These are phyloP conservation scores for Coemansia aciculifera DNA, from an alignment of 192 early-diverging fungal species.

Conservation along the genomic window DNA sequence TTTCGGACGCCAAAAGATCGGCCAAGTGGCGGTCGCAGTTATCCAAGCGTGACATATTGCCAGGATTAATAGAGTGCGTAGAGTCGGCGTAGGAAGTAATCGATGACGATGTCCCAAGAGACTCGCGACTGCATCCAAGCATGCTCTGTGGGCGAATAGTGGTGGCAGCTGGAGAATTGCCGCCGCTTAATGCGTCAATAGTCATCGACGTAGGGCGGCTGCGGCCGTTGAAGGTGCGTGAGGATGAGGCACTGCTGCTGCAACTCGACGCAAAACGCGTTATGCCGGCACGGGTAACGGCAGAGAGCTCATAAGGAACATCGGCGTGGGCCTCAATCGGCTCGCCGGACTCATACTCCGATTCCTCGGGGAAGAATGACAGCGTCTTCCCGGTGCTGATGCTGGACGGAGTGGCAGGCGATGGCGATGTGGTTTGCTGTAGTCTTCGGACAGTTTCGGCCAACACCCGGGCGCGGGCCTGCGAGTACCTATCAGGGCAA, in stretches of 20 bases:
- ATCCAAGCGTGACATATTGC: background rate
- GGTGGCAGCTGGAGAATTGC: constrained; percentile 11
- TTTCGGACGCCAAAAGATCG: background rate
- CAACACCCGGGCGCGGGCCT: constrained; percentile 32
- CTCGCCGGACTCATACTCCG: constrained; percentile 20
- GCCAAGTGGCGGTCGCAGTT: constrained; percentile 10
- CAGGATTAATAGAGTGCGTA: background rate
- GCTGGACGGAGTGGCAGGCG: constrained; percentile 43
- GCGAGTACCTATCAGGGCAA: constrained; percentile 28
- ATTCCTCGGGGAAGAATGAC: constrained; percentile 43
- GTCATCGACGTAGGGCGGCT: constrained; percentile 23
- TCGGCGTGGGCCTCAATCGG: constrained; percentile 4
- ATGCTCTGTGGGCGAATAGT: constrained; percentile 19
- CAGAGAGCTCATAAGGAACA: constrained; percentile 2
- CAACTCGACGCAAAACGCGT: constrained; percentile 16
- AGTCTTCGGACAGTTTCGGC: constrained; percentile 41
- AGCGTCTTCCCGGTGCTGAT: constrained; percentile 40
- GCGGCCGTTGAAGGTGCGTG: constrained; percentile 14
- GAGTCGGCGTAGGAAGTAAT: constrained; percentile 4
- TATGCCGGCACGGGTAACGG: constrained; percentile 16
- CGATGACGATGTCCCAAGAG: constrained; percentile 5
- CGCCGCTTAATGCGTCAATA: constrained; percentile 2
- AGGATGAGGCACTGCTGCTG: constrained; percentile 21
- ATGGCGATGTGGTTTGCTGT: constrained; percentile 21
- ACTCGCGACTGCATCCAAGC: constrained; percentile 26